phyloP scores from a whole-genome alignment of 495 filamentous ascomycete species.

The Polyplosphaeria fusca region DNA sequence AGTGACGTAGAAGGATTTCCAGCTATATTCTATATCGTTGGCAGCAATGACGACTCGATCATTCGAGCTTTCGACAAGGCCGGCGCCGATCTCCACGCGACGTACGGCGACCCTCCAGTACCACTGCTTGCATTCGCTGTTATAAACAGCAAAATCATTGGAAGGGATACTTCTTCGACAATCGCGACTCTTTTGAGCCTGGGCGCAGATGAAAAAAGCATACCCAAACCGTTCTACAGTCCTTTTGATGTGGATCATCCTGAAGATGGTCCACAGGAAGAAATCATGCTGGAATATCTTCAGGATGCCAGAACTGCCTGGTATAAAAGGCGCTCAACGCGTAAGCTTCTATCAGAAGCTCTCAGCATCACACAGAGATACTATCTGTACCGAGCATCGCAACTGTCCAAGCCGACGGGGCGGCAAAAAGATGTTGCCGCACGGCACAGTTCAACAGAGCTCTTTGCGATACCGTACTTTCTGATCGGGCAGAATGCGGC shows the following conservation, averaged over 20 bases:
- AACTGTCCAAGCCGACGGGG: slow-evolving; percentile 27
- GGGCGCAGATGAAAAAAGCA: slow-evolving; percentile 35
- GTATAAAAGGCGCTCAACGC: background rate
- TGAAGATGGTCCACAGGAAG: background rate
- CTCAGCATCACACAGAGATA: slow-evolving; percentile 3
- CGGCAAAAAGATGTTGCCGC: slow-evolving; percentile 42
- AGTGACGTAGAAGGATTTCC: slow-evolving; percentile 40
- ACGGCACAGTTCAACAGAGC: slow-evolving; percentile 33
- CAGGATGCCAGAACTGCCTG: background rate
- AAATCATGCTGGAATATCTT: background rate
- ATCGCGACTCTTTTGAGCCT: slow-evolving; percentile 43
- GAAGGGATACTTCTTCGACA: slow-evolving; percentile 41
- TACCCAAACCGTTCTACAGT: slow-evolving; percentile 15
- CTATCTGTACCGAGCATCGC: slow-evolving; percentile 40
- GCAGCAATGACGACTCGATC: slow-evolving; percentile 41
- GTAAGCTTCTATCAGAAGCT: background rate
- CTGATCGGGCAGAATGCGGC: slow-evolving; percentile 49
- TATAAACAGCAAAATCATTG: slow-evolving; percentile 34
- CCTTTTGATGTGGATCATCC: slow-evolving; percentile 10
- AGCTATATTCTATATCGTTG: slow-evolving; percentile 48
- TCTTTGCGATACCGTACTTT: slow-evolving; percentile 48
- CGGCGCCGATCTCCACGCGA: slow-evolving; percentile 26
- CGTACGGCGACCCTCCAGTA: slow-evolving; percentile 31
- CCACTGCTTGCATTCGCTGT: slow-evolving; percentile 50
- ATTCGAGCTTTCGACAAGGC: slow-evolving; percentile 40